Conservation (phyloP, 208 protist species). For the Crithidia brevicula region DNA sequence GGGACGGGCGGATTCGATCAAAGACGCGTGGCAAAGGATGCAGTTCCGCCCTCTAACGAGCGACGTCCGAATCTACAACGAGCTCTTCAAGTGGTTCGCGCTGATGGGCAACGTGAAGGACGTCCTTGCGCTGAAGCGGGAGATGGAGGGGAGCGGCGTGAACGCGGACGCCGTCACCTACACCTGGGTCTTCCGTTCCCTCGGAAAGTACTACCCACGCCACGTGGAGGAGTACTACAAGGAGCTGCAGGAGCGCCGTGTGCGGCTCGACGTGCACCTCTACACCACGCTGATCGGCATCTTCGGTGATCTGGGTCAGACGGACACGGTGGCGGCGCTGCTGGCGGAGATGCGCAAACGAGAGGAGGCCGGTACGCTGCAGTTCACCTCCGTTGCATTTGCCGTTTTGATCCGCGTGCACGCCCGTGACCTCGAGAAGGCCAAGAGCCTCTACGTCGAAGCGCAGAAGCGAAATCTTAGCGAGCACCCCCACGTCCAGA, state of each 20-base stretch:
- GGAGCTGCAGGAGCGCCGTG: constrained; percentile 60
- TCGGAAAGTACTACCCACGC: constrained; percentile 87
- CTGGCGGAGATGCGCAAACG: constrained; percentile 67
- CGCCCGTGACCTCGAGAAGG: constrained; percentile 45
- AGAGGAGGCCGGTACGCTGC: constrained; percentile 75
- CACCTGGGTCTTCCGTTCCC: constrained; percentile 75
- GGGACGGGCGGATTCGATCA: constrained; percentile 73
- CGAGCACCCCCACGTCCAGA: constrained; percentile 85
- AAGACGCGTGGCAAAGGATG: constrained; percentile 77
- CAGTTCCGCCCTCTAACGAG: constrained; percentile 65
- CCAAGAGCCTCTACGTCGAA: constrained; percentile 61
- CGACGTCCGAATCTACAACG: constrained; percentile 88
- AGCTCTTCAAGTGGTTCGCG: constrained; percentile 87
- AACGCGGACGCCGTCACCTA: constrained; percentile 75
- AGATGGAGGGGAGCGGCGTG: constrained; percentile 63
- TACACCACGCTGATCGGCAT: constrained; percentile 87
- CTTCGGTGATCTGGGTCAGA: constrained; percentile 72
- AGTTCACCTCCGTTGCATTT: constrained; percentile 77
- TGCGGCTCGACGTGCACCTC: constrained; percentile 76
- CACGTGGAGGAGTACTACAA: constrained; percentile 74
- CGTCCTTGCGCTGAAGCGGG: constrained; percentile 62
- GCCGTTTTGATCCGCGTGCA: constrained; percentile 81
- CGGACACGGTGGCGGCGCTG: constrained; percentile 55
- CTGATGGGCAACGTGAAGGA: constrained; percentile 90
- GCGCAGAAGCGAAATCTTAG: constrained; percentile 64